phyloP scores from a whole-genome alignment of 1,284 basidiomycete genomes.

The Ustilago sp. region DNA sequence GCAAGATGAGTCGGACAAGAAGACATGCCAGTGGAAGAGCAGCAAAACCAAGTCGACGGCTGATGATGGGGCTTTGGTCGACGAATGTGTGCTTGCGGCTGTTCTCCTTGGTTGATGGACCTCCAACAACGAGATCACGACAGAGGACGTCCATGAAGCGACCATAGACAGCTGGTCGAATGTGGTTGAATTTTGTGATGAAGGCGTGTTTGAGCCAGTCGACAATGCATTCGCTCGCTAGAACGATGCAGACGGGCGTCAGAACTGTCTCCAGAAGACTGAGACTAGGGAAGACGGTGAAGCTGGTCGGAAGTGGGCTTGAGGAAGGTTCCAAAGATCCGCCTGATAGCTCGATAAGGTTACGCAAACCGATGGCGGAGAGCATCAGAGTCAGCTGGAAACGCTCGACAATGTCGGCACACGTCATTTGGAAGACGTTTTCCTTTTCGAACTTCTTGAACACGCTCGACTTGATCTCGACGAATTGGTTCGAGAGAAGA shows the following conservation, averaged over 20 bases:
- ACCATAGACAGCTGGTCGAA: conserved; percentile 93
- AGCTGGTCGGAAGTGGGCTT: conserved; percentile 74
- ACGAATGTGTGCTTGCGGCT: conserved; percentile 81
- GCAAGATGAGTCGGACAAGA: conserved; percentile 86
- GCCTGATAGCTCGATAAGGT: conserved; percentile 92
- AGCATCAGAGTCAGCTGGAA: conserved; percentile 95
- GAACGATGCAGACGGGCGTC: conserved; percentile 90
- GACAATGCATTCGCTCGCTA: conserved; percentile 91
- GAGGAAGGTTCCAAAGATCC: conserved; percentile 68
- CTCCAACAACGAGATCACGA: conserved; percentile 87
- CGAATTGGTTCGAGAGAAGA: conserved; percentile 97
- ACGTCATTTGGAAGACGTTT: conserved; percentile 96
- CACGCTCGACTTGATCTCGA: conserved; percentile 98
- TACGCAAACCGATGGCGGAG: conserved; percentile 88
- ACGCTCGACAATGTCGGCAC: conserved; percentile 91
- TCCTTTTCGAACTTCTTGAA: conserved; percentile 99
- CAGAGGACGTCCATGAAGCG: conserved; percentile 96
- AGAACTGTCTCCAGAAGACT: conserved; percentile 84
- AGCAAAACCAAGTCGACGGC: conserved; percentile 91
- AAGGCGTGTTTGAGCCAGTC: conserved; percentile 99
- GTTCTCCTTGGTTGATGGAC: conserved; percentile 70
- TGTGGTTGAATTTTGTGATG: conserved; percentile 91
- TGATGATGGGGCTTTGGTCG: conserved; percentile 94
- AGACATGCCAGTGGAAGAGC: conserved; percentile 91
- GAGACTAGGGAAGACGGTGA: conserved; percentile 69